Evolutionary conservation across 192 early-diverging fungal genomes (phyloP).

Genomic region (Coemansia sp.): DNA sequence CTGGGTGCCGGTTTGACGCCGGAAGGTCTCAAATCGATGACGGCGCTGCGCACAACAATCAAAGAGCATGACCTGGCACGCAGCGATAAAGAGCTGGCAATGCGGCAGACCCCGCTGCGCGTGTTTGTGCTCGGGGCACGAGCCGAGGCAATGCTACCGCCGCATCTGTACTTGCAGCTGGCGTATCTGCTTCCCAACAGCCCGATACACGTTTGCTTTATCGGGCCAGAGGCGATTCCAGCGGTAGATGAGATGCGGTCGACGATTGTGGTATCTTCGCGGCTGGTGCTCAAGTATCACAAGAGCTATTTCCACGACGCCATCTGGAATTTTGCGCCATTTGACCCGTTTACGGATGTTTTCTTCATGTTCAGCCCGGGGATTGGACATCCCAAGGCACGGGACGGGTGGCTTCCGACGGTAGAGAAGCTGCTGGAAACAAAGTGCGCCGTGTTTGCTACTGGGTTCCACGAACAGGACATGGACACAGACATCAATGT

Average conservation of each 20-base stretch:
- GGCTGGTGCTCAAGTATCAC: constrained; percentile 68
- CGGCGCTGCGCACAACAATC: constrained; percentile 57
- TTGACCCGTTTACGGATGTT: constrained; percentile 75
- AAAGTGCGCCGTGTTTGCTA: constrained; percentile 76
- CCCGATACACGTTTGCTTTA: constrained; percentile 75
- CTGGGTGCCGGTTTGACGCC: constrained; percentile 63
- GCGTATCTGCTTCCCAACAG: constrained; percentile 70
- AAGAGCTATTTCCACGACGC: constrained; percentile 64
- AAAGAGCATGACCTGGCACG: constrained; percentile 55
- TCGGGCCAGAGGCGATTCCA: constrained; percentile 71
- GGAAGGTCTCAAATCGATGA: constrained; percentile 72
- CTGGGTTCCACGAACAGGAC: constrained; percentile 72
- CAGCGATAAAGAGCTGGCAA: constrained; percentile 54
- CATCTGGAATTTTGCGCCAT: constrained; percentile 60
- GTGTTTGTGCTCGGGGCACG: constrained; percentile 71
- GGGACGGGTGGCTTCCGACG: constrained; percentile 65
- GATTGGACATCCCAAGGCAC: constrained; percentile 61
- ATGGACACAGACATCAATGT: constrained; percentile 61
- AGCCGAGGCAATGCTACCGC: constrained; percentile 73
- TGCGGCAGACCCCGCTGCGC: constrained; percentile 62
- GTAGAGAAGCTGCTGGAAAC: constrained; percentile 67
- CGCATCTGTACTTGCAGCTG: constrained; percentile 71
- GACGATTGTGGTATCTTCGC: constrained; percentile 52
- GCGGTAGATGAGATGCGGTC: constrained; percentile 56
- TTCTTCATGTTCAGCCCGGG: constrained; percentile 81